A percentile compares a stretch with the other conserved stretches of the same genome.
Evolutionary conservation across 495 filamentous ascomycete genomes (phyloP).

Genomic region (Letharia lupina): DNA sequence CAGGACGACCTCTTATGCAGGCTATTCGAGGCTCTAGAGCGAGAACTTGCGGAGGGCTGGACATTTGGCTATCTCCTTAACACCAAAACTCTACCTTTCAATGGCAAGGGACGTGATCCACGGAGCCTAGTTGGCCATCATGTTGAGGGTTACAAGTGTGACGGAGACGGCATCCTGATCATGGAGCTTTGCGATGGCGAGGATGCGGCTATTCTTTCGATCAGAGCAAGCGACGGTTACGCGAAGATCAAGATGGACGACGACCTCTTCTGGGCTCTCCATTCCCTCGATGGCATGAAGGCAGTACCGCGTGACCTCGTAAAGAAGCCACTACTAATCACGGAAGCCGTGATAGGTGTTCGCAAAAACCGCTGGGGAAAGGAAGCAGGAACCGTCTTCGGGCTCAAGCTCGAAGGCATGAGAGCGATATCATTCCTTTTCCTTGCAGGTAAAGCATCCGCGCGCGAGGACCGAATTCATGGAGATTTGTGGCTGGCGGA

Average conservation of each 20-base stretch:
- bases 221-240: not conserved
- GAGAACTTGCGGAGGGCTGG: not conserved
- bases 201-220: not conserved
- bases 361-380: not conserved
- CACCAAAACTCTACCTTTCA: not conserved
- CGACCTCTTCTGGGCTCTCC: constrained; percentile 1
- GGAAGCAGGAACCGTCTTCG: not conserved
- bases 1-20: not conserved
- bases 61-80: not conserved
- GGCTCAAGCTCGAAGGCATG: not conserved
- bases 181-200: not conserved
- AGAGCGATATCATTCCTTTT: not conserved
- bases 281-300: not conserved
- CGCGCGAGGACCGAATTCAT: not conserved
- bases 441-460: not conserved
- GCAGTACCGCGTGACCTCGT: not conserved
- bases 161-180: not conserved
- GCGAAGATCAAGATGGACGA: not conserved
- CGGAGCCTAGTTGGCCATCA: not conserved
- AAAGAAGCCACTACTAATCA: not conserved
- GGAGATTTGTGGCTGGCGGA: not conserved
- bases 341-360: not conserved
- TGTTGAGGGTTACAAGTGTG: not conserved
- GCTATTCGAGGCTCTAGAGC: not conserved
- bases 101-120: not conserved